Base-by-base conservation (phyloP, 495 filamentous ascomycete genomes). In the Penicillium silybi region DNA sequence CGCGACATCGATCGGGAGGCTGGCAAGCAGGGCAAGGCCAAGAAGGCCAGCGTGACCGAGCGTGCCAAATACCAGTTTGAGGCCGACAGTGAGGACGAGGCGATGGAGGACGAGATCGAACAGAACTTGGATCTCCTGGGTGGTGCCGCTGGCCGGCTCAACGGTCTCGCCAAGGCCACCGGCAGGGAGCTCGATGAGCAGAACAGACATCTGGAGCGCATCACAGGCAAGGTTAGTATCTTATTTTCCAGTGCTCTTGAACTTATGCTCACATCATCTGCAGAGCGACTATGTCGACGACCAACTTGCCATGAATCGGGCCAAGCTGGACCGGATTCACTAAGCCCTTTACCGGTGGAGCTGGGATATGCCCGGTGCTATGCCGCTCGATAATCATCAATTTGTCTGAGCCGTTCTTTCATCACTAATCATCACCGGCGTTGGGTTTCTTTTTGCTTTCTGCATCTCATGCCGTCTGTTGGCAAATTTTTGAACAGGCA, bases 11-110 rank as follows among this genome's bases (percentile, higher is more conserved):
- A 73, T 4, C 65, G 67, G 0, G 70, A 74, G 7, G 69, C 71
- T 6, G 65, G 56, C 46, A 67, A 70, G 52, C 59, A 59, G 7
- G 50, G 46, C n/a, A 70, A 64, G 46, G 66, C 54, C 27, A 54
- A 65, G 46, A 80, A 82, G 62, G 61, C 73, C 11, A 86, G 74
- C 41, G 69, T 87, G 15, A 80, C 83, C 9, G 86, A 90, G 62
- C 70, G 86, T 34, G 74, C 80, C 7, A 89, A 88, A 67, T 92
- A 86, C 52, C 87, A 90, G 55, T 93, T 90, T 64, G 82, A 88
- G 65, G 85, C 83, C 10, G 86, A 90, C 61, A 83, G 80, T 32
- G 84, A 88, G 50, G 85, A 91, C 46, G 88, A 91, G 29, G 80
- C 80, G 43, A 83, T 88, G 79, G 89, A 95, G 62, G 75, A 81